Percentiles rank a stretch among this genome's conserved stretches.
Evolutionary conservation across 2,329 filamentous ascomycete species (phyloP).

Genomic region (Colletotrichum navitas): DNA sequence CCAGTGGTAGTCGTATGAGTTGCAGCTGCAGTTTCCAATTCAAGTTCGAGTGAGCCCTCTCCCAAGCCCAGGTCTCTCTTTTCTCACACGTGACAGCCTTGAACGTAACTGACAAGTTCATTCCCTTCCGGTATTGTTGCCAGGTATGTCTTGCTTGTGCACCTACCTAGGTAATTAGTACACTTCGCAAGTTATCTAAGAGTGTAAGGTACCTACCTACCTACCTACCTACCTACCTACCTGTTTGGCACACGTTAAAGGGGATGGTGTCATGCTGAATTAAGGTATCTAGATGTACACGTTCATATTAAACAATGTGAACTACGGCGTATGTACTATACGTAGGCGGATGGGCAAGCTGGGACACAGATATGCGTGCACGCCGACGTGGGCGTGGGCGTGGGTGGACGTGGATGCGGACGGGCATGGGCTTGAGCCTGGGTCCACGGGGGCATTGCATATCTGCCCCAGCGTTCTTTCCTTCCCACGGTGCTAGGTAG

Average conservation of each 20-base stretch:
- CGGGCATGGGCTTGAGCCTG: background rate
- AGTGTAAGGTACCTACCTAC: background rate
- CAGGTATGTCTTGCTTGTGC: background rate
- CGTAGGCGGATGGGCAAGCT: background rate
- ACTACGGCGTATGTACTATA: too few relatives aligned
- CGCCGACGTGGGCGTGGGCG: background rate
- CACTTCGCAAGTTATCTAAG: background rate
- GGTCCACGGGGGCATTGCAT: conserved; percentile 1
- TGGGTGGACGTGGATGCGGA: background rate
- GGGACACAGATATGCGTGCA: background rate
- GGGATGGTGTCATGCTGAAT: background rate
- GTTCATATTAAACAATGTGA: background rate
- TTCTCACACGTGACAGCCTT: conserved; percentile 27
- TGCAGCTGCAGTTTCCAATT: conserved; percentile 49
- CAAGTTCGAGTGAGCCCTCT: background rate
- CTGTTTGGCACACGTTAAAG: background rate
- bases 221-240: too few relatives aligned
- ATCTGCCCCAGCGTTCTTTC: conserved; percentile 21
- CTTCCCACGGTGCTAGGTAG: background rate
- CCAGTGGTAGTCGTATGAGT: conserved; percentile 56
- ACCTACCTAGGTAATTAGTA: background rate
- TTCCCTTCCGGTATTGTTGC: background rate
- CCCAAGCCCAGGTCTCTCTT: conserved; percentile 18
- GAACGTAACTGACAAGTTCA: background rate
- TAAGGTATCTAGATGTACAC: background rate